These are phyloP conservation scores for Ceratocystis cacaofunesta DNA, from an alignment of 2,329 filamentous ascomycete species.

Conservation along the genomic window DNA sequence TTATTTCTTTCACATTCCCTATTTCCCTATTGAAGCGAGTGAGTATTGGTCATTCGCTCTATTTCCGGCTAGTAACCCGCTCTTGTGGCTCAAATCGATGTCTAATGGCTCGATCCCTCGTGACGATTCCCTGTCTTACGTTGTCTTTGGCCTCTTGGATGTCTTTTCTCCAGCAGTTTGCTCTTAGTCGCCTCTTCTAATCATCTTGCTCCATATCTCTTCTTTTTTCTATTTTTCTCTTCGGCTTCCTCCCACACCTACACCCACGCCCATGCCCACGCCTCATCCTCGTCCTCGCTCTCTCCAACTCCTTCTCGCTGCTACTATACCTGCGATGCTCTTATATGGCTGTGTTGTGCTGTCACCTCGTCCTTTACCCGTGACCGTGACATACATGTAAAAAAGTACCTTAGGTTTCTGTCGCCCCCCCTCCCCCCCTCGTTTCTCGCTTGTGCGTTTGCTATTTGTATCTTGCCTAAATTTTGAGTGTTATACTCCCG, in stretches of 20 bases:
- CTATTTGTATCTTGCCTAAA: neutral
- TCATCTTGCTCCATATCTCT: neutral
- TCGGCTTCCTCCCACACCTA: neutral
- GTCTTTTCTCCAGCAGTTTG: no score
- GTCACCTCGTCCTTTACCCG: neutral
- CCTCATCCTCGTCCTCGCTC: neutral
- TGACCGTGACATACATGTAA: neutral
- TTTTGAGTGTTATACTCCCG: no score
- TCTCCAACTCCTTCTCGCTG: neutral
- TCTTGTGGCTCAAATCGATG: neutral
- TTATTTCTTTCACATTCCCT: neutral
- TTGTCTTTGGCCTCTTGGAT: no score
- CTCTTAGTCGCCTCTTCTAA: neutral
- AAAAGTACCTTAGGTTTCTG: neutral
- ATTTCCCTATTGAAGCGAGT: neutral
- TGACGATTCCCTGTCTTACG: neutral
- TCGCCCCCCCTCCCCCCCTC: neutral
- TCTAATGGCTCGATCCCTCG: neutral
- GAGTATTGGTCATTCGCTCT: neutral
- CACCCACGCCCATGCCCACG: neutral
- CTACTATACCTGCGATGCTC: conserved; percentile 1
- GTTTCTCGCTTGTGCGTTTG: neutral
- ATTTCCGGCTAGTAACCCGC: neutral
- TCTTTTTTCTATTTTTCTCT: neutral
- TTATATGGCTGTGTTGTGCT: neutral